These are phyloP conservation scores for Trypanosoma theileri DNA, from an alignment of 208 protist species.

Conservation along the genomic window DNA sequence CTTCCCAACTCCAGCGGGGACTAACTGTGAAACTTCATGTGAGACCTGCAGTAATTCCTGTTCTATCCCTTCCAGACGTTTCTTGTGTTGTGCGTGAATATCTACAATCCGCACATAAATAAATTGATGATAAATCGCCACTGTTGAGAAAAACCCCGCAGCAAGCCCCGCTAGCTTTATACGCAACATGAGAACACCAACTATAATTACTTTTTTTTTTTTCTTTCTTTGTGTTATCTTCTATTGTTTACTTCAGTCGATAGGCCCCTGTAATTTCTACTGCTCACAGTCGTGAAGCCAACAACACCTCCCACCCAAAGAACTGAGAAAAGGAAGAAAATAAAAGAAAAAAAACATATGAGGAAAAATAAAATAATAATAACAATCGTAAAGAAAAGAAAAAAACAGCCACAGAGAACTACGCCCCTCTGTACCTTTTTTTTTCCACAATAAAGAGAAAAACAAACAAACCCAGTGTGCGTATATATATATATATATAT, in stretches of 20 bases:
- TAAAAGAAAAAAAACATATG: conserved; percentile 14
- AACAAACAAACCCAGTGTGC: no score
- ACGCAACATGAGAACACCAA: conserved; percentile 54
- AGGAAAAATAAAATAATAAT: conserved; percentile 1
- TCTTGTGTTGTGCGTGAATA: conserved; percentile 36
- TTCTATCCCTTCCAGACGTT: conserved; percentile 36
- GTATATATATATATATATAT: no score
- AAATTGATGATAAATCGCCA: conserved; percentile 51
- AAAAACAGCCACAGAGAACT: no score
- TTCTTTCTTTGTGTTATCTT: no score
- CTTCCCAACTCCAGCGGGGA: no score
- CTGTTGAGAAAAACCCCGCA: conserved; percentile 40
- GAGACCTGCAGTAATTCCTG: conserved; percentile 29
- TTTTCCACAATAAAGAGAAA: conserved; percentile 1
- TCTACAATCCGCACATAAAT: conserved; percentile 50
- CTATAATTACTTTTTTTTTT: conserved; percentile 11
- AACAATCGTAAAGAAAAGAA: no score
- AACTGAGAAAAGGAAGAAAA: no score
- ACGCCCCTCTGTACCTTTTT: no score
- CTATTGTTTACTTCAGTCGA: neutral
- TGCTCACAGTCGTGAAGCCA: no score
- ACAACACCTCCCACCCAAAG: no score
- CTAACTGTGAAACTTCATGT: conserved; percentile 15
- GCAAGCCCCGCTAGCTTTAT: conserved; percentile 52
- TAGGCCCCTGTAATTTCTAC: no score